Evolutionary conservation across 345 rosid genomes (phyloP).

Genomic region (Erysimum cheiranthoides): DNA sequence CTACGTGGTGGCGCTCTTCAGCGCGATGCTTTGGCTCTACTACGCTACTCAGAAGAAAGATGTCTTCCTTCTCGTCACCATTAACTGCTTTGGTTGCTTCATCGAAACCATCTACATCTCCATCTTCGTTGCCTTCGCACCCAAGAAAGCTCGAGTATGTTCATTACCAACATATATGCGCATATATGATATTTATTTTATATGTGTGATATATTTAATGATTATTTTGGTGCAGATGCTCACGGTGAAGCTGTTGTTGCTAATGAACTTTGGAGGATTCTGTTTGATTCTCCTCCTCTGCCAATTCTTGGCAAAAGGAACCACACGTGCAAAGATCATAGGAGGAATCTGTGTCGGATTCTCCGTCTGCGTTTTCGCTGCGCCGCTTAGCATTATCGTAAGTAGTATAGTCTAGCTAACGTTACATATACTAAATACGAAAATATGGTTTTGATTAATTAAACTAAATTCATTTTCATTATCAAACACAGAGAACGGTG

Average conservation of each 20-base stretch:
- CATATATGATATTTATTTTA: background rate
- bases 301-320: slow-evolving; percentile 54
- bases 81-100: slow-evolving; percentile 65
- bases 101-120: slow-evolving; percentile 68
- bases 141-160: slow-evolving; percentile 61
- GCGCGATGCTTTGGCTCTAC: slow-evolving; percentile 70
- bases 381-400: slow-evolving; percentile 69
- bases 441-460: slow-evolving; percentile 9
- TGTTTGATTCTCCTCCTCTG: slow-evolving; percentile 52
- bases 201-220: background rate
- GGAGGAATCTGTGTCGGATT: slow-evolving; percentile 65
- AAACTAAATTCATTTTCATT: background rate
- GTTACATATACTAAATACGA: slow-evolving; percentile 15
- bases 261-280: slow-evolving; percentile 59
- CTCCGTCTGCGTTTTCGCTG: slow-evolving; percentile 63
- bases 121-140: slow-evolving; percentile 58
- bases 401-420: slow-evolving; percentile 18
- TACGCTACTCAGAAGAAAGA: slow-evolving; percentile 66
- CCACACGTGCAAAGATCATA: slow-evolving; percentile 51
- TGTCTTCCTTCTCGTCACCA: slow-evolving; percentile 70
- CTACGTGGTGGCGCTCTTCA: slow-evolving; percentile 65
- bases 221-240: slow-evolving; percentile 48
- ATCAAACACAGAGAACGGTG: slow-evolving; percentile 49
- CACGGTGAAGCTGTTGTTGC: slow-evolving; percentile 55
- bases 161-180: background rate